A percentile compares a stretch with the other conserved stretches of the same genome.
These are phyloP conservation scores for Skeletonema grethae DNA, from an alignment of 108 stramenopile species.

Conservation along the genomic window DNA sequence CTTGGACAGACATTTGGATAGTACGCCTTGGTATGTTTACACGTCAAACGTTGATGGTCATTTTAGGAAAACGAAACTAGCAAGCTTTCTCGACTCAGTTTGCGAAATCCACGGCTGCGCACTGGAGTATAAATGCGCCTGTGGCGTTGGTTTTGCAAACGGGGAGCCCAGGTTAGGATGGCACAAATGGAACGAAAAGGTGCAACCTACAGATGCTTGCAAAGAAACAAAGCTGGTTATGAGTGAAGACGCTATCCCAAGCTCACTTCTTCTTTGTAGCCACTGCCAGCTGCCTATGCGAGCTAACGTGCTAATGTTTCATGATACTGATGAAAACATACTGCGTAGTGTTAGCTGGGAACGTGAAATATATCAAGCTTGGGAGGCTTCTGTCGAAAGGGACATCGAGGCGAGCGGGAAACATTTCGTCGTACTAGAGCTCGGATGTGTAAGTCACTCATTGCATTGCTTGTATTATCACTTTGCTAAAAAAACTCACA, in stretches of 20 bases:
- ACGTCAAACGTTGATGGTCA: conserved; percentile 65
- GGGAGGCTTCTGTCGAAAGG: conserved; percentile 56
- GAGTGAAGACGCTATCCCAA: conserved; percentile 1
- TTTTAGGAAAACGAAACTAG: conserved; percentile 30
- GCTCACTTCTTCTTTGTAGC: conserved; percentile 15
- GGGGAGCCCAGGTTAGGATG: conserved; percentile 43
- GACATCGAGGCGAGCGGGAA: conserved; percentile 9
- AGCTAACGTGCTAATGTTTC: conserved; percentile 52
- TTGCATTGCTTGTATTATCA: no score
- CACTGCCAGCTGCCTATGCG: conserved; percentile 35
- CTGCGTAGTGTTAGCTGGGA: conserved; percentile 18
- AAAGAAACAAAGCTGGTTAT: conserved; percentile 13
- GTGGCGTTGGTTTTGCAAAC: conserved; percentile 36
- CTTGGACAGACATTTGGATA: conserved; percentile 1
- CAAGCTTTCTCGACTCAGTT: conserved; percentile 24
- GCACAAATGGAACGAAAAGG: conserved; percentile 43
- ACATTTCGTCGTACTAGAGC: conserved; percentile 56
- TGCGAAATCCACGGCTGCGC: conserved; percentile 59
- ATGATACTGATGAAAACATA: conserved; percentile 52
- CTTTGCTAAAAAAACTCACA: no score
- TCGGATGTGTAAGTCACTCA: conserved; percentile 37
- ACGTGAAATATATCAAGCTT: conserved; percentile 48
- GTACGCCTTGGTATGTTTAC: conserved; percentile 54
- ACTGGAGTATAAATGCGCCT: conserved; percentile 33
- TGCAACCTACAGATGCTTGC: conserved; percentile 6